These are phyloP conservation scores for Draba incana DNA, from an alignment of 345 rosid genomes.

Conservation along the genomic window DNA sequence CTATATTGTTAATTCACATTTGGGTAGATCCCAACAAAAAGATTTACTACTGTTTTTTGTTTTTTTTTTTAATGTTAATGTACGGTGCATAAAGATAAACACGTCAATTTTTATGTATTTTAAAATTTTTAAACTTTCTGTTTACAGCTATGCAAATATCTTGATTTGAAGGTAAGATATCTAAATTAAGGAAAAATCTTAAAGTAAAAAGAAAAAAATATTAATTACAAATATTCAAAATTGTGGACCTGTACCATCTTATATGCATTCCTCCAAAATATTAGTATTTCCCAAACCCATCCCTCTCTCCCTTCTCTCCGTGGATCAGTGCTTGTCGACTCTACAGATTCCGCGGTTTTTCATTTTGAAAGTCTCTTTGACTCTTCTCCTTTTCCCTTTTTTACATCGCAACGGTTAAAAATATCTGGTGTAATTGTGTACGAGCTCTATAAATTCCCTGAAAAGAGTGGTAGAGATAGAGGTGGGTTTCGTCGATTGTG, in stretches of 20 bases:
- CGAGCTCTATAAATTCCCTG: conserved; percentile 6
- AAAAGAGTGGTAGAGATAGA: conserved; percentile 15
- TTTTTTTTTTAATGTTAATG: background rate
- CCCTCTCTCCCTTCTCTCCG: conserved; percentile 19
- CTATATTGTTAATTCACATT: background rate
- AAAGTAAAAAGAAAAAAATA: background rate
- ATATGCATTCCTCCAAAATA: conserved; percentile 1
- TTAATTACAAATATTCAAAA: conserved; percentile 22
- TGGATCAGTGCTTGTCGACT: conserved; percentile 33
- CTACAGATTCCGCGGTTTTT: conserved; percentile 37
- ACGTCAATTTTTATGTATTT: background rate
- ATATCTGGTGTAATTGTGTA: background rate
- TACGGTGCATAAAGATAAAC: conserved; percentile 7
- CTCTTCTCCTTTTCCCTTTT: conserved; percentile 26
- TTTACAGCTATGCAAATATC: conserved; percentile 36
- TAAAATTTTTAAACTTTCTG: background rate
- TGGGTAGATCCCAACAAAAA: background rate
- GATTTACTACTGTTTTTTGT: background rate
- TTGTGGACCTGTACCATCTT: conserved; percentile 18
- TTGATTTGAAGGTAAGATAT: conserved; percentile 39
- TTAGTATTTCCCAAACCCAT: background rate
- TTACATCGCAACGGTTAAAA: conserved; percentile 33
- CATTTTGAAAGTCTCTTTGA: conserved; percentile 28
- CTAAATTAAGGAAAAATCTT: background rate
- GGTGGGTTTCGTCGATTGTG: conserved; percentile 26